These are phyloP conservation scores for Schoenoplectus triqueter DNA, from an alignment of 202 grass and related monocot genomes.

Conservation along the genomic window DNA sequence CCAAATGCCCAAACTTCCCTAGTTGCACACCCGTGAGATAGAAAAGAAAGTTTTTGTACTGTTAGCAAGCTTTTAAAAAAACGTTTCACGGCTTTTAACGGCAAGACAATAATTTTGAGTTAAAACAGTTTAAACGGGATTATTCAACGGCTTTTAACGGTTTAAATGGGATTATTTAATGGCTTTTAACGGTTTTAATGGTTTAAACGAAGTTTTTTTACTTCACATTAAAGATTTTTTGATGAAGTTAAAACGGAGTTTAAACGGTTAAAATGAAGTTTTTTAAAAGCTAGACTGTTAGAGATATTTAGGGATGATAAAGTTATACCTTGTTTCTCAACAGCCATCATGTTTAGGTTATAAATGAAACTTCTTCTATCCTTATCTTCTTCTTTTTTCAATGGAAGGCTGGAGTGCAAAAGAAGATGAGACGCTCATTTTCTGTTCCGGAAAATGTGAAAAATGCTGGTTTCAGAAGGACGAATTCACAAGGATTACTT, in stretches of 20 bases:
- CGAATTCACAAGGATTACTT: constrained; percentile 76
- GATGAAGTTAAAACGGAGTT: too few relatives aligned
- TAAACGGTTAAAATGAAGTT: too few relatives aligned
- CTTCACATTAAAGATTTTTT: too few relatives aligned
- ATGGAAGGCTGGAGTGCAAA: constrained; percentile 58
- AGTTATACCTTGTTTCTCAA: neutral
- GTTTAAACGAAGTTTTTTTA: too few relatives aligned
- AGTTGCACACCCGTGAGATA: neutral
- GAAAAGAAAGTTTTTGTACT: neutral
- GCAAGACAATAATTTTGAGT: too few relatives aligned
- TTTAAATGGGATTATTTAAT: too few relatives aligned
- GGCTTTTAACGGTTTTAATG: too few relatives aligned
- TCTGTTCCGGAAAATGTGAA: constrained; percentile 91
- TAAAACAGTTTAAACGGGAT: too few relatives aligned
- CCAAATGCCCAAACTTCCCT: neutral
- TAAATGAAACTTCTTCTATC: constrained; percentile 3
- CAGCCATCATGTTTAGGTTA: neutral
- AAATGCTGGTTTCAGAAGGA: constrained; percentile 70
- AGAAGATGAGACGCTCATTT: constrained; percentile 84
- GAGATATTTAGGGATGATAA: constrained; percentile 9
- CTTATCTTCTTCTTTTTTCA: constrained; percentile 23
- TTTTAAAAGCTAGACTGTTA: neutral
- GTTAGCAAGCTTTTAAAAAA: neutral
- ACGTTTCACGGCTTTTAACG: too few relatives aligned
- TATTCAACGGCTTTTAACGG: too few relatives aligned